Conservation (phyloP, 2,329 filamentous ascomycete species). For the Tolypocladium nubicola region DNA sequence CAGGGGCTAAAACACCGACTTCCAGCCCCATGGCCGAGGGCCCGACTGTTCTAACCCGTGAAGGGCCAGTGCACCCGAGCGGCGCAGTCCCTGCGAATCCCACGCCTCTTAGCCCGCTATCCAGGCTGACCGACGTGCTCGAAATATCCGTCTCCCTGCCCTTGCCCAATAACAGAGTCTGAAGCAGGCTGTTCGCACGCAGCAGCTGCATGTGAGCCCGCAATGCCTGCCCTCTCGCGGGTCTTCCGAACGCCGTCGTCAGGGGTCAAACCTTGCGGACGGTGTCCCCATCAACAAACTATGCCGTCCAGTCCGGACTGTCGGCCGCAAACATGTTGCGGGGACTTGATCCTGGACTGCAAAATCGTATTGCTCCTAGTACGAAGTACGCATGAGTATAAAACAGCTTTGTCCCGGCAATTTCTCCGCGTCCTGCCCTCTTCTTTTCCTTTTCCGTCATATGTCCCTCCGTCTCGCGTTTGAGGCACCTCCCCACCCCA, state of each 20-base stretch:
- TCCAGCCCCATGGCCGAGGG: conserved; percentile 1
- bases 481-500: not conserved
- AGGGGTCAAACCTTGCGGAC: not conserved
- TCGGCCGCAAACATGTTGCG: not conserved
- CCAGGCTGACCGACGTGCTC: not conserved
- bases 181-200: not conserved
- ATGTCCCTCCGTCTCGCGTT: not conserved
- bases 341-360: not conserved
- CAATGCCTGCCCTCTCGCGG: not conserved
- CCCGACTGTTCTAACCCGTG: not conserved
- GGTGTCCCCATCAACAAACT: not conserved
- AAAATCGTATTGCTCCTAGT: no score
- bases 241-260: not conserved
- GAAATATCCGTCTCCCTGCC: not conserved
- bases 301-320: not conserved
- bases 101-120: not conserved
- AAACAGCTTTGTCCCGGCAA: not conserved
- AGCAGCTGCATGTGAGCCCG: not conserved
- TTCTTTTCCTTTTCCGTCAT: not conserved
- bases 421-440: not conserved
- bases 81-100: not conserved
- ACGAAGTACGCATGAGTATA: not conserved
- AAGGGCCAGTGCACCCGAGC: not conserved
- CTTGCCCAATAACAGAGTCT: not conserved
- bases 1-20: conserved; percentile 2